Base-by-base conservation (phyloP, 2,329 filamentous ascomycete genomes). In the Chaetomium olivaceum region DNA sequence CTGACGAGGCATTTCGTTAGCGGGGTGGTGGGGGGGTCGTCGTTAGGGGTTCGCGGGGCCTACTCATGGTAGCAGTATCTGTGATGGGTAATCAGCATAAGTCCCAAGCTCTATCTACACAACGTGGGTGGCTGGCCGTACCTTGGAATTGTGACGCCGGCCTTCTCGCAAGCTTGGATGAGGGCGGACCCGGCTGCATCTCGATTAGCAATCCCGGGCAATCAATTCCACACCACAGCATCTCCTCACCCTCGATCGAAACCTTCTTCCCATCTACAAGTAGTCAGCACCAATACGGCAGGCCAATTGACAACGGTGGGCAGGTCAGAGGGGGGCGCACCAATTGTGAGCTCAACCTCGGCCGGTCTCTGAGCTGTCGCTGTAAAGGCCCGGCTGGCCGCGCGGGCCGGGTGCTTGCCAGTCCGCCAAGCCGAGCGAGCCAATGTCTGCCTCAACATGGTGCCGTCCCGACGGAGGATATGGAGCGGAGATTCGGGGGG, bases 31-130 rank as follows among this genome's bases (percentile, higher is more conserved):
- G 62, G 61, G 68, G 67, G 58, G 64, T 61, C 72, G 73, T 68
- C 71, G 74, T 65, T 64, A 69, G 68, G 70, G 64, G 27, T 33
- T 64, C 50, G 66, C 68, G 67, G 52, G 73, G 82, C 87, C 82
- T 87, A 92, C 91, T 98, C 94, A 87, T 97, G 94, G 81, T 98
- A 98, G 82, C 94, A 98, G 81, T 97, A 97, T 92, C 93, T 91
- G 71, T 46, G 36, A 70, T 63, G 6, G 27, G 27, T 29, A 14
- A 73, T 80, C 73, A 82, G 78, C 69, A 39, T 19, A 73, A 74
- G 64, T n/a, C 9, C 2, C 14, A 39, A 31, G 31, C 27, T 57
- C 6, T 23, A 19, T 25, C 6, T 23, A 19, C 14, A 19, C 23
- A 48, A 48, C 8, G 25, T n/a, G 21, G 21, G 12, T 43, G 3